Evolutionary conservation across 1,284 basidiomycete species (phyloP).

Genomic region (Cryptococcus sp.): DNA sequence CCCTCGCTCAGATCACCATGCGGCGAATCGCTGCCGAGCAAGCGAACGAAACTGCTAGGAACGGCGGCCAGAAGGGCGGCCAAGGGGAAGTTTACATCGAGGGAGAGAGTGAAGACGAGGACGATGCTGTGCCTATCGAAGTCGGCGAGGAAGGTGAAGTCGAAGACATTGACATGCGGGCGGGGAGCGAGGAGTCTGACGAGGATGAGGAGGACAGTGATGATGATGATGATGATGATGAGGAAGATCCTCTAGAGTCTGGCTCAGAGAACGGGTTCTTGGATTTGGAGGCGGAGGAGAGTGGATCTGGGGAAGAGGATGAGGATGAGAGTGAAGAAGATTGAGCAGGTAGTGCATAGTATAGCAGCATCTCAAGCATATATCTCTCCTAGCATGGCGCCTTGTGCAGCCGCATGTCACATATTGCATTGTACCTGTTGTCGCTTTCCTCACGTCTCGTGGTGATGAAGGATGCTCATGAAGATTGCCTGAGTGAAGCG

Average conservation of each 20-base stretch:
- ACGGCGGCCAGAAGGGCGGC: constrained; percentile 35
- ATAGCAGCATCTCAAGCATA: neutral
- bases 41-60: constrained; percentile 37
- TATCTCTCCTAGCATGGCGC: neutral
- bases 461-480: neutral
- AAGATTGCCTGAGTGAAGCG: too few relatives aligned
- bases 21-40: constrained; percentile 52
- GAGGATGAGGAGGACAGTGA: constrained; percentile 60
- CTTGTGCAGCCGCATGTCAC: neutral
- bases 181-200: constrained; percentile 35
- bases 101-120: constrained; percentile 53
- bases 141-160: constrained; percentile 66
- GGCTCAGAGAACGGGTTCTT: constrained; percentile 65
- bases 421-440: constrained; percentile 8
- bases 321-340: constrained; percentile 62
- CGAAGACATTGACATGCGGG: constrained; percentile 64
- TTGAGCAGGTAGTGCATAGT: constrained; percentile 18
- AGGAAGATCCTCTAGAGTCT: constrained; percentile 56
- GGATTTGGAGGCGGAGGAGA: constrained; percentile 61
- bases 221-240: constrained; percentile 58
- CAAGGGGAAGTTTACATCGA: constrained; percentile 54
- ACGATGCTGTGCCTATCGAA: constrained; percentile 65
- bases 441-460: constrained; percentile 1
- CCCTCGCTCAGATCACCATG: constrained; percentile 89
- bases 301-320: constrained; percentile 63